These are phyloP conservation scores for Byssoonygena ceratinophila DNA, from an alignment of 2,329 filamentous ascomycete species.

Conservation along the genomic window DNA sequence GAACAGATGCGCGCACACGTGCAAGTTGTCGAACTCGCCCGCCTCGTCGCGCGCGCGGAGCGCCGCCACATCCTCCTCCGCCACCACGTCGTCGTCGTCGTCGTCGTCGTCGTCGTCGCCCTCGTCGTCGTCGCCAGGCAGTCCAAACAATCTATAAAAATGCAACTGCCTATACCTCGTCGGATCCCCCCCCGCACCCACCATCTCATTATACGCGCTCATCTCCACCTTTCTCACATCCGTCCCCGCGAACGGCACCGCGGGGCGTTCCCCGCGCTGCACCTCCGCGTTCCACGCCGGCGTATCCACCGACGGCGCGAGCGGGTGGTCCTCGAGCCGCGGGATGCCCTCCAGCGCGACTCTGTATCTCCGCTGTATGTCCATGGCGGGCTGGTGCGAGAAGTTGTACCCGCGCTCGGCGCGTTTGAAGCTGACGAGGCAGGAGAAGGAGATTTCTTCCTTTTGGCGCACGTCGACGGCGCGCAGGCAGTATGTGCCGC, in stretches of 20 bases:
- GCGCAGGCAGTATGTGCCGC: conserved; percentile 43
- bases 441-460: conserved; percentile 42
- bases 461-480: conserved; percentile 44
- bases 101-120: conserved; percentile 17
- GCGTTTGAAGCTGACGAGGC: conserved; percentile 44
- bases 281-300: conserved; percentile 29
- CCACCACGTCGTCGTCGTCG: background rate
- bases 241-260: conserved; percentile 33
- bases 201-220: conserved; percentile 36
- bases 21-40: conserved; percentile 41
- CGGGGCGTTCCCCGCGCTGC: conserved; percentile 21
- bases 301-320: conserved; percentile 29
- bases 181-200: conserved; percentile 22
- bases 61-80: conserved; percentile 4
- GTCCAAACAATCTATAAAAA: conserved; percentile 39
- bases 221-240: conserved; percentile 46
- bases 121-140: conserved; percentile 26
- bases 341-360: conserved; percentile 24
- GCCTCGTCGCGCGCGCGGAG: conserved; percentile 20
- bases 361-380: conserved; percentile 24
- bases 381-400: conserved; percentile 24
- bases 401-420: conserved; percentile 27
- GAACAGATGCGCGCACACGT: conserved; percentile 49
- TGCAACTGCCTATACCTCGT: conserved; percentile 36
- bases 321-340: conserved; percentile 25